These are phyloP conservation scores for Acanthamoeba triangularis DNA, from an alignment of 208 protist genomes.

Conservation along the genomic window DNA sequence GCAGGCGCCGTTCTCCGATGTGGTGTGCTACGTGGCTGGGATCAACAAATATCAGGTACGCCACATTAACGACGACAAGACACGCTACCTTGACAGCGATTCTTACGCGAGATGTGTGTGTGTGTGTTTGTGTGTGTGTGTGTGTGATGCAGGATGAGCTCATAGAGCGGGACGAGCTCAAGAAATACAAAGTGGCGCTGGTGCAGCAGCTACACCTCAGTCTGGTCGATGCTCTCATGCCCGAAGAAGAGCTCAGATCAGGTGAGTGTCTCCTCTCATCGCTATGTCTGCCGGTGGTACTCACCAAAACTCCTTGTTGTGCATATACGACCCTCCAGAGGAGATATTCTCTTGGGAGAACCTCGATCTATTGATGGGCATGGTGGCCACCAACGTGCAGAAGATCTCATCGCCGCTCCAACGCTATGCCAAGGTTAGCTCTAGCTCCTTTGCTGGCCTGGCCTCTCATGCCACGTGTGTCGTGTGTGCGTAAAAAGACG, in stretches of 20 bases:
- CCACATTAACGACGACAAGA: not conserved
- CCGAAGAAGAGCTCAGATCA: not conserved
- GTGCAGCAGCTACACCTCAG: not conserved
- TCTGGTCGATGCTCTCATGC: not conserved
- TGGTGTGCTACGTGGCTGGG: not conserved
- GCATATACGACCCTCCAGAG: not conserved
- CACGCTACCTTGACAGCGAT: not conserved
- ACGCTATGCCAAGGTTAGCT: not conserved
- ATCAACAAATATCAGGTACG: not conserved
- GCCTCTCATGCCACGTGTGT: not conserved
- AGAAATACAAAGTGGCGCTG: not conserved
- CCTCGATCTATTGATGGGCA: constrained; percentile 6
- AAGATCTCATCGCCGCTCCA: constrained; percentile 5
- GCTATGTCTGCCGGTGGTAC: too few relatives aligned
- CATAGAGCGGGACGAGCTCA: not conserved
- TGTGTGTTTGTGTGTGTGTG: too few relatives aligned
- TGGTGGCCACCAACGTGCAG: constrained; percentile 47
- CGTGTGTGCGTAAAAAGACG: not conserved
- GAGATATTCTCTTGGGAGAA: not conserved
- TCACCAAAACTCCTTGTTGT: not conserved
- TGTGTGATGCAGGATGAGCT: not conserved
- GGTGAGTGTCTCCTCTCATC: not conserved
- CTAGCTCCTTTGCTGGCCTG: not conserved
- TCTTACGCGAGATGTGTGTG: not conserved
- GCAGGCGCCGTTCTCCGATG: not conserved